Conservation (phyloP, 768 basidiomycete species). For the Tulasnella sp. region DNA sequence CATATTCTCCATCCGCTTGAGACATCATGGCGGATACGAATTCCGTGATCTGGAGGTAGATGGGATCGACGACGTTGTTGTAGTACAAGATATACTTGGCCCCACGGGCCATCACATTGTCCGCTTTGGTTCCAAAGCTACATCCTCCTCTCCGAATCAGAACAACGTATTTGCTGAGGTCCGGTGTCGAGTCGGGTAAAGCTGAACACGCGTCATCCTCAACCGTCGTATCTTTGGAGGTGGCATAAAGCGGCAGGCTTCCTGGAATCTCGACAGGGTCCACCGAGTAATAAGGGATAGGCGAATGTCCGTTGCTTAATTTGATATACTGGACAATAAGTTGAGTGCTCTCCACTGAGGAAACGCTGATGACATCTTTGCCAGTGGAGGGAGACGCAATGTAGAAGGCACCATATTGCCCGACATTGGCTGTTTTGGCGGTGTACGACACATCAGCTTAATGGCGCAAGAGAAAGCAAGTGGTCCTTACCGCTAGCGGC, state of each 20-base stretch:
- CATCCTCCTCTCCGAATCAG: conserved; percentile 39
- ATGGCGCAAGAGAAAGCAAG: neutral
- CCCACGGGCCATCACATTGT: conserved; percentile 12
- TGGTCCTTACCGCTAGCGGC: conserved; percentile 17
- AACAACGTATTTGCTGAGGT: conserved; percentile 36
- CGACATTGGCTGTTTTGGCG: conserved; percentile 38
- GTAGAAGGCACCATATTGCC: conserved; percentile 38
- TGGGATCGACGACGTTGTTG: neutral
- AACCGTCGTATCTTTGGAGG: conserved; percentile 33
- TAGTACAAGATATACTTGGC: neutral
- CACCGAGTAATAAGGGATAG: conserved; percentile 7
- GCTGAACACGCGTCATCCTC: conserved; percentile 36
- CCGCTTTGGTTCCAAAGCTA: conserved; percentile 29
- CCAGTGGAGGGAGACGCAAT: conserved; percentile 35
- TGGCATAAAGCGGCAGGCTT: conserved; percentile 37
- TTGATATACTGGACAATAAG: neutral
- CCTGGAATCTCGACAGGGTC: conserved; percentile 33
- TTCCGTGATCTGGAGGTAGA: conserved; percentile 1
- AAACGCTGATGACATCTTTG: conserved; percentile 35
- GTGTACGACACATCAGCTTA: neutral
- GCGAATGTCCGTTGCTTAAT: conserved; percentile 10
- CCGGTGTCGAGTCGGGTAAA: conserved; percentile 34
- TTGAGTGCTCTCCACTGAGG: conserved; percentile 30
- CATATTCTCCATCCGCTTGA: conserved; percentile 27
- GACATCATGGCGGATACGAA: conserved; percentile 26